Evolutionary conservation across 2,329 filamentous ascomycete genomes (phyloP).

Genomic region (Colletotrichum sp.): DNA sequence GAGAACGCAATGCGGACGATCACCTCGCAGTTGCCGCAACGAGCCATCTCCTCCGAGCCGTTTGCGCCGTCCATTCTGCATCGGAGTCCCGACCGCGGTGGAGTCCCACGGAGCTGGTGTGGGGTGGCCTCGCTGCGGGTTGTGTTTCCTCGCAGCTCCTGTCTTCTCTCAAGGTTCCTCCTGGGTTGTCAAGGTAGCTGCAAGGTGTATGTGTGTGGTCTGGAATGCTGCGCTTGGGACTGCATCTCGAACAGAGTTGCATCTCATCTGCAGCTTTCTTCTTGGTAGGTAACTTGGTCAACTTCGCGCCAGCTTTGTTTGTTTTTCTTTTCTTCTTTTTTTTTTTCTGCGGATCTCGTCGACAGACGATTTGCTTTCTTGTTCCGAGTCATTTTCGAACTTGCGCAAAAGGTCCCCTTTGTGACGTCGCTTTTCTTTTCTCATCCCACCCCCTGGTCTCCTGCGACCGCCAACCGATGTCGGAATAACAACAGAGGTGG

Average conservation of each 20-base stretch:
- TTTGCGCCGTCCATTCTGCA: background rate
- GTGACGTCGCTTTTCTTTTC: background rate
- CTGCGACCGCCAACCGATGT: background rate
- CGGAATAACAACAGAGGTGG: background rate
- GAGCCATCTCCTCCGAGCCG: conserved; percentile 12
- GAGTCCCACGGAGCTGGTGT: background rate
- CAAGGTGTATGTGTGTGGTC: background rate
- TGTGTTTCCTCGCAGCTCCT: background rate
- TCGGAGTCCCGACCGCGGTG: conserved; percentile 1
- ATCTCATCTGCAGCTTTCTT: background rate
- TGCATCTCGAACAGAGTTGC: background rate
- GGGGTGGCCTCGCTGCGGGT: background rate
- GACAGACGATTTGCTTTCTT: background rate
- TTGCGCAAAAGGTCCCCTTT: background rate
- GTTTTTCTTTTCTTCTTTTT: background rate
- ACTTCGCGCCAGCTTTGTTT: background rate
- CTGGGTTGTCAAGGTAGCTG: background rate
- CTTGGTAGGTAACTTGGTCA: background rate
- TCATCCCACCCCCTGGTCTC: background rate
- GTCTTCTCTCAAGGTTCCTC: background rate
- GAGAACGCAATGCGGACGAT: background rate
- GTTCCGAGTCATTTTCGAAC: background rate
- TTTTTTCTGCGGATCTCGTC: background rate
- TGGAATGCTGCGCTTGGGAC: background rate
- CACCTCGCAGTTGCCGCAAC: conserved; percentile 5